Base-by-base conservation (phyloP, 768 basidiomycete species). In the Cystobasidium ongulense region DNA sequence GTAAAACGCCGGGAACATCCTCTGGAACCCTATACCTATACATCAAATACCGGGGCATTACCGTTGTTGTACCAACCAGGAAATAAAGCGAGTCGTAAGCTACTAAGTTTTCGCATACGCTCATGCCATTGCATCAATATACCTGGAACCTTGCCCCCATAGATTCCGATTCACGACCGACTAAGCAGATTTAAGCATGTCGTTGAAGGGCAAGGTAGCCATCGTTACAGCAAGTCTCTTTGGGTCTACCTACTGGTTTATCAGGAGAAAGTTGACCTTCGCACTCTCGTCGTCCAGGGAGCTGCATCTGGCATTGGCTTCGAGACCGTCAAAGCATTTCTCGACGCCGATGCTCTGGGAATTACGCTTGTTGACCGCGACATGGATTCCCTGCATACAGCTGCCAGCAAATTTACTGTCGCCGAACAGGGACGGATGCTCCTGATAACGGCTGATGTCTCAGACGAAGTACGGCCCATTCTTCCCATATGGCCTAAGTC, bases 201-300 rank as follows among this genome's bases (percentile, higher is more conserved):
- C 27, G 4, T 15, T 59, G 13, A 2, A 27, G 5, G 57, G 57
- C 4, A 59, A 59, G 25, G 57, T 59, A 5, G 57, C 57, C 13
- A 59, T 59, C 17, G 57, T 59, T 27, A 59, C 57, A 31, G 57
- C 33, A 59, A 59, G 57, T n/a, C n/a, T n/a, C n/a, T 29, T 27
- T 13, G 57, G 15, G 17, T 7, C 27, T 31, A 27, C 57, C n/a
- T 17, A 31, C n/a, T n/a, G 5, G 25, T 8, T 59, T 13, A 11
- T 21, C 13, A 23, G 11, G 1, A 15, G 57, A 35, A 4, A 59
- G 5, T 23, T 27, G 27, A 59, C 57, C 21, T 5, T 29, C 11
- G 15, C 46, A 4, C 46, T 50, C 4, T 4, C 57, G 8, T 29
- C 27, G 1, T 15, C 2, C 57, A 59, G 57, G 57, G 57, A 29